Conservation (phyloP, 2,329 filamentous ascomycete species). For the Aspergillus niger region DNA sequence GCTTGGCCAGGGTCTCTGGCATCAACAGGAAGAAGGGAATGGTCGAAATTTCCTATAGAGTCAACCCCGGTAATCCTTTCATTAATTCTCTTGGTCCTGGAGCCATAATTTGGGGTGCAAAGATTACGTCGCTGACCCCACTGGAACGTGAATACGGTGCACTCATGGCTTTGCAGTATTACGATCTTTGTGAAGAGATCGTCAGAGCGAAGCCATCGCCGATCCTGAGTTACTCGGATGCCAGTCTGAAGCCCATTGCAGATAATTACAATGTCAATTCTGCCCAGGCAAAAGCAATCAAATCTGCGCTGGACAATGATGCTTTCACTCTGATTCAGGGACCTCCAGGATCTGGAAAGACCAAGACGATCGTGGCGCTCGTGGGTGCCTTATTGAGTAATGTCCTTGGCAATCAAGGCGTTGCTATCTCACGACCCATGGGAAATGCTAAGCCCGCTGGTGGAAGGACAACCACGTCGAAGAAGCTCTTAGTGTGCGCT, state of each 20-base stretch:
- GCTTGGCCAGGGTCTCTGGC: slow-evolving; percentile 79
- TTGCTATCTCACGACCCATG: slow-evolving; percentile 49
- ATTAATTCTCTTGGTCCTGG: slow-evolving; percentile 69
- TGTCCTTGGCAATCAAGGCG: slow-evolving; percentile 52
- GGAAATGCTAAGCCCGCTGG: slow-evolving; percentile 35
- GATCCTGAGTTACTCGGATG: slow-evolving; percentile 76
- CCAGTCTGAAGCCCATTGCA: slow-evolving; percentile 68
- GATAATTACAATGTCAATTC: slow-evolving; percentile 80
- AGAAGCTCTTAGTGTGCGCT: slow-evolving; percentile 95
- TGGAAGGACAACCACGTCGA: slow-evolving; percentile 51
- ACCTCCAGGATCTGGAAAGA: slow-evolving; percentile 95
- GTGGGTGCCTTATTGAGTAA: slow-evolving; percentile 80
- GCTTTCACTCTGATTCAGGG: slow-evolving; percentile 96
- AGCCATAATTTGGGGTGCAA: slow-evolving; percentile 70
- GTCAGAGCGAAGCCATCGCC: slow-evolving; percentile 86
- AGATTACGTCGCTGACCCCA: slow-evolving; percentile 89
- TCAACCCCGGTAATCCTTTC: slow-evolving; percentile 67
- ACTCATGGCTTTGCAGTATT: slow-evolving; percentile 86
- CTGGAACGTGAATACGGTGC: slow-evolving; percentile 95
- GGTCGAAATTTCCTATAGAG: slow-evolving; percentile 82
- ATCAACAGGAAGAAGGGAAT: slow-evolving; percentile 78
- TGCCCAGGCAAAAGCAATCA: slow-evolving; percentile 87
- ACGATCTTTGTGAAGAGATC: slow-evolving; percentile 93
- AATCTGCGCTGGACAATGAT: slow-evolving; percentile 91
- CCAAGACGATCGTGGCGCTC: slow-evolving; percentile 96